Percentiles rank a stretch among this genome's conserved stretches.
phyloP scores from a whole-genome alignment of 257 asterid species.

The Penstemon eatonii region DNA sequence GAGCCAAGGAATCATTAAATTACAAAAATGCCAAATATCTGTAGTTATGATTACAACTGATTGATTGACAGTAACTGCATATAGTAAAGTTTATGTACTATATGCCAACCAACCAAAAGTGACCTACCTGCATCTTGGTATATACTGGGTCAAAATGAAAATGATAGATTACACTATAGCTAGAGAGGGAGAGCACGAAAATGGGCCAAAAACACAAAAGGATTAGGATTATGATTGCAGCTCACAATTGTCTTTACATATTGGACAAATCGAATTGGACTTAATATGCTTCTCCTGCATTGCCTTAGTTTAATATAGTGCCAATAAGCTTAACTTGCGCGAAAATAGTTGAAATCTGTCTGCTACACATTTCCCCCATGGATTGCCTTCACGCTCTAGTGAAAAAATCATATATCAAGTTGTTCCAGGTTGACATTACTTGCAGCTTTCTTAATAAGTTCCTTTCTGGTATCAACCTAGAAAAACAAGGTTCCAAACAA shows the following conservation, averaged over 20 bases:
- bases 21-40: background rate
- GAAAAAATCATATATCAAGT: slow-evolving; percentile 60
- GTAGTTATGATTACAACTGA: background rate
- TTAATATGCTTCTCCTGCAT: background rate
- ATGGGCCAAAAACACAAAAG: background rate
- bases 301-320: too few relatives aligned
- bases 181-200: background rate
- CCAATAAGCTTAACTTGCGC: background rate
- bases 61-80: slow-evolving; percentile 2
- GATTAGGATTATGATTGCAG: background rate
- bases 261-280: background rate
- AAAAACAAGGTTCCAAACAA: slow-evolving; percentile 15
- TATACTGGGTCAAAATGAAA: slow-evolving; percentile 15
- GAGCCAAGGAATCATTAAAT: background rate
- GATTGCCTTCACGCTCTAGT: background rate
- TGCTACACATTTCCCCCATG: background rate
- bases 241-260: background rate
- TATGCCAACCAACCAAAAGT: slow-evolving; percentile 9
- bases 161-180: slow-evolving; percentile 1
- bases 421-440: slow-evolving; percentile 57
- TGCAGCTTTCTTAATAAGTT: slow-evolving; percentile 62
- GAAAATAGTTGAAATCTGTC: background rate
- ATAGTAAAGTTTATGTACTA: slow-evolving; percentile 6
- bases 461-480: slow-evolving; percentile 89
- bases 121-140: slow-evolving; percentile 18